Percentiles rank a stretch among this genome's conserved stretches.
Conservation (phyloP, 176 grass and related monocot genomes). For the Oryza longistaminata region DNA sequence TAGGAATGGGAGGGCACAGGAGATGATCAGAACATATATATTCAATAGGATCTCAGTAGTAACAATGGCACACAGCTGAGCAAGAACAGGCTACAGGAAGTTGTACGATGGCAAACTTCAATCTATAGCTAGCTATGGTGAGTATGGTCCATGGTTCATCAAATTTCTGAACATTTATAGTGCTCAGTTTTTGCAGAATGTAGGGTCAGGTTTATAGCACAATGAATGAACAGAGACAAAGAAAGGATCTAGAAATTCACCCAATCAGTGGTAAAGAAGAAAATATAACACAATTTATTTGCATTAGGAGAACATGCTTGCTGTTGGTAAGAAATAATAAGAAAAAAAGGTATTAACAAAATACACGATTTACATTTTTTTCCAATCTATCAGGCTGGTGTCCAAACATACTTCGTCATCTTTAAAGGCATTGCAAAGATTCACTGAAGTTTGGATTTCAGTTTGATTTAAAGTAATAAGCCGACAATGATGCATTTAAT, state of each 20-base stretch:
- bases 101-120: background rate
- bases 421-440: background rate
- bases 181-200: background rate
- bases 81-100: constrained; percentile 10
- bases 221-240: background rate
- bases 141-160: background rate
- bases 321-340: background rate
- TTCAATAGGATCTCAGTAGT: background rate
- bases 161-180: background rate
- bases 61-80: background rate
- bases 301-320: background rate
- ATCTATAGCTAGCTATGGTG: background rate
- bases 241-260: background rate
- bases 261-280: background rate
- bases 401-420: background rate
- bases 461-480: background rate
- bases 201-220: constrained; percentile 5
- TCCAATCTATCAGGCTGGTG: background rate
- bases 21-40: background rate
- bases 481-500: background rate
- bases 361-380: background rate
- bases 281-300: background rate
- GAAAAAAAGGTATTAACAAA: background rate
- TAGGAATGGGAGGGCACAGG: background rate
- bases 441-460: background rate